phyloP scores from a whole-genome alignment of 2,329 filamentous ascomycete species.

The Aspergillus costaricaensis region DNA sequence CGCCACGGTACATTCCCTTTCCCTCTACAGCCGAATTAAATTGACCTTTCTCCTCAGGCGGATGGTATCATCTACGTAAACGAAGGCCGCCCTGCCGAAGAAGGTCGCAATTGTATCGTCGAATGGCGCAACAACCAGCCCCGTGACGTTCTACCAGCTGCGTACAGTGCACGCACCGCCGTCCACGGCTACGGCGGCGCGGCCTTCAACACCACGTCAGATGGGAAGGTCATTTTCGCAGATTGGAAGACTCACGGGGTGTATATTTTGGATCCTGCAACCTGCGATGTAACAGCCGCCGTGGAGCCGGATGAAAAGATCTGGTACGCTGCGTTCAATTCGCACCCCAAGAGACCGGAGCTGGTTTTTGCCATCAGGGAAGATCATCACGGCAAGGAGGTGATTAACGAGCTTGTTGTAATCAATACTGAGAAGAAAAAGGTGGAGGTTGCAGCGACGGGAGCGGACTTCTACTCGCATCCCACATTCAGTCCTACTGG shows the following conservation, averaged over 20 bases:
- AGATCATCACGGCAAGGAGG: slow-evolving; percentile 45
- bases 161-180: slow-evolving; percentile 48
- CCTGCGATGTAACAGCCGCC: slow-evolving; percentile 37
- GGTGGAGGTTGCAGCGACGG: slow-evolving; percentile 44
- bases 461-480: slow-evolving; percentile 57
- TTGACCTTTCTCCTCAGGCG: slow-evolving; percentile 9
- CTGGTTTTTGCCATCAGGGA: slow-evolving; percentile 58
- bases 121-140: slow-evolving; percentile 39
- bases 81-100: slow-evolving; percentile 38
- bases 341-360: slow-evolving; percentile 34
- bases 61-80: slow-evolving; percentile 37
- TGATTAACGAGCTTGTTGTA: slow-evolving; percentile 36
- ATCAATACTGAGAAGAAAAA: slow-evolving; percentile 31
- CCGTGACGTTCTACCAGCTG: slow-evolving; percentile 47
- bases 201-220: slow-evolving; percentile 42
- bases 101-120: slow-evolving; percentile 50
- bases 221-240: slow-evolving; percentile 51
- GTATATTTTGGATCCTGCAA: slow-evolving; percentile 45
- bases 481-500: slow-evolving; percentile 54
- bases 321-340: slow-evolving; percentile 50
- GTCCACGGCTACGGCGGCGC: slow-evolving; percentile 59
- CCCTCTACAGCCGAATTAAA: background rate
- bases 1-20: slow-evolving; percentile 29
- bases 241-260: slow-evolving; percentile 48
- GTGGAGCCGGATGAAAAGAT: slow-evolving; percentile 28